phyloP scores from a whole-genome alignment of 495 filamentous ascomycete genomes.

The Xylaria grammica region DNA sequence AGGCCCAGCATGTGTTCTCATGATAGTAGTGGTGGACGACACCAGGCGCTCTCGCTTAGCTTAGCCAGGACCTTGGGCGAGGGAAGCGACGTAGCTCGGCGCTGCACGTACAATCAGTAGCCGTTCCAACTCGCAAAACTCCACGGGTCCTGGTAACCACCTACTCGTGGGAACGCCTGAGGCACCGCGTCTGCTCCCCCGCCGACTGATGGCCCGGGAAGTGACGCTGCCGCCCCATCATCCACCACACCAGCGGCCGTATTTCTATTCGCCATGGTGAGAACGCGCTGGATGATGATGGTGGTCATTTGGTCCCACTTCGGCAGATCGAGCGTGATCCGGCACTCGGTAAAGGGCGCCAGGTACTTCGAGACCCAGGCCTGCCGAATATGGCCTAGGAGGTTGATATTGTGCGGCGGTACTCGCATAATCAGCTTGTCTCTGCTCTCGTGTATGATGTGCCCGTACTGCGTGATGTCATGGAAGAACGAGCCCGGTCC shows the following conservation, averaged over 20 bases:
- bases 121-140: background rate
- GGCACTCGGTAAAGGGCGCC: conserved; percentile 8
- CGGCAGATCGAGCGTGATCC: conserved; percentile 17
- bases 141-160: background rate
- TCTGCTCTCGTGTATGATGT: conserved; percentile 15
- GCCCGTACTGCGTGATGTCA: conserved; percentile 23
- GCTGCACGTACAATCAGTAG: conserved; percentile 9
- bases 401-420: background rate
- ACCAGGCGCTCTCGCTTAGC: background rate
- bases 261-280: background rate
- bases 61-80: background rate
- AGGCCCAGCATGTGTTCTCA: too few species aligned
- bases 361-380: conserved; percentile 32
- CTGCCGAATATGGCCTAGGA: conserved; percentile 10
- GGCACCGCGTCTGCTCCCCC: background rate
- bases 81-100: conserved; percentile 13
- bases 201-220: background rate
- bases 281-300: conserved; percentile 8
- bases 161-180: background rate
- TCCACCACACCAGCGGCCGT: background rate
- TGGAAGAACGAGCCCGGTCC: background rate
- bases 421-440: conserved; percentile 24
- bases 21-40: background rate
- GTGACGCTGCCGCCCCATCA: background rate
- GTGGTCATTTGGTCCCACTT: background rate